phyloP scores from a whole-genome alignment of 2,329 filamentous ascomycete species.

The Clonostachys sp. region DNA sequence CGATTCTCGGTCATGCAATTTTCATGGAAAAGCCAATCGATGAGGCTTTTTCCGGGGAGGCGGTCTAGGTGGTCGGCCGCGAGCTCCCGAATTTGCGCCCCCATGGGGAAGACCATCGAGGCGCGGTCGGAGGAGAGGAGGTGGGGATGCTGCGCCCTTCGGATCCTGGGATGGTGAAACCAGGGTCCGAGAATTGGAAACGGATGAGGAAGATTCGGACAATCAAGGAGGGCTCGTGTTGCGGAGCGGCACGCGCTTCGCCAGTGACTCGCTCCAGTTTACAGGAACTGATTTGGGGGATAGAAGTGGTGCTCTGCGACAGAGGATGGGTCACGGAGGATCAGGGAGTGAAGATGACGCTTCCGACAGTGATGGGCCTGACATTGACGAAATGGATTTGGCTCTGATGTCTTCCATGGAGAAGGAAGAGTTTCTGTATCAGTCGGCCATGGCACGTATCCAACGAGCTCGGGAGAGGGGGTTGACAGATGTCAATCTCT shows the following conservation, averaged over 20 bases:
- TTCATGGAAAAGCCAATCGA: constrained; percentile 99
- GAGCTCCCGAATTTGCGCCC: constrained; percentile 93
- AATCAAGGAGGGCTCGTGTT: constrained; percentile 46
- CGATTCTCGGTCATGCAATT: constrained; percentile 89
- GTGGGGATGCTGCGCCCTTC: constrained; percentile 36
- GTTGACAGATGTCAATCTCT: constrained; percentile 74
- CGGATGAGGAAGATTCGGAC: constrained; percentile 52
- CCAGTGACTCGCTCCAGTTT: constrained; percentile 57
- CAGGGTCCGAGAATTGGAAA: constrained; percentile 64
- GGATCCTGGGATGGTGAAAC: constrained; percentile 24
- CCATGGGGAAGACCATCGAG: constrained; percentile 99
- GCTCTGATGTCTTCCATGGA: constrained; percentile 54
- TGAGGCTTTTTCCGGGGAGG: constrained; percentile 99
- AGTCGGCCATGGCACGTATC: constrained; percentile 76
- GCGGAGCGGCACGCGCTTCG: constrained; percentile 41
- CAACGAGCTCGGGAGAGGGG: constrained; percentile 72
- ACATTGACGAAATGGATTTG: constrained; percentile 29
- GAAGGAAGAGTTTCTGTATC: constrained; percentile 71
- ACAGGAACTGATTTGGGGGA: constrained; percentile 54
- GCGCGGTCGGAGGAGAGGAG: constrained; percentile 66
- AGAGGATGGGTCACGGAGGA: constrained; percentile 11
- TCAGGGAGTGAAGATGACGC: constrained; percentile 25
- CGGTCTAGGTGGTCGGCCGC: constrained; percentile 99
- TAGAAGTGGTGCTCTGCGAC: constrained; percentile 10
- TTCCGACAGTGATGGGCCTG: constrained; percentile 15